Evolutionary conservation across 2,329 filamentous ascomycete species (phyloP).

Genomic region (Hypoxylon sp.): DNA sequence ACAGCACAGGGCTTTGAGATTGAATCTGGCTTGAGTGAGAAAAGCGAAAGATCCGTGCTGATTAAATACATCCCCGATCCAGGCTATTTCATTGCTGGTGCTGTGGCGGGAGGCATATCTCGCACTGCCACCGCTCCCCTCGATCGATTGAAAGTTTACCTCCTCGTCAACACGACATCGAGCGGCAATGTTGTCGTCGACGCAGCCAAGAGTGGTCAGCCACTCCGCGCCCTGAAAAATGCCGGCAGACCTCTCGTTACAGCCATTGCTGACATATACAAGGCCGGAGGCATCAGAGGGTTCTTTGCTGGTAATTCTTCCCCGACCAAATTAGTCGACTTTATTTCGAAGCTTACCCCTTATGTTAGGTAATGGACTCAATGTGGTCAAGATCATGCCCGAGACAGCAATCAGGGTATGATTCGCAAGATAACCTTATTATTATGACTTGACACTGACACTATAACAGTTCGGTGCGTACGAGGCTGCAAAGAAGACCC

Average conservation of each 20-base stretch:
- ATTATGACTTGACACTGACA: conserved; percentile 35
- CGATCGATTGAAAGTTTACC: conserved; percentile 96
- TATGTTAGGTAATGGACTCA: conserved; percentile 88
- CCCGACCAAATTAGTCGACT: neutral
- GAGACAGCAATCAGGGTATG: conserved; percentile 90
- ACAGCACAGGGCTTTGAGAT: conserved; percentile 49
- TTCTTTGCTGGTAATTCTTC: conserved; percentile 85
- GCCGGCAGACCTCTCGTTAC: conserved; percentile 78
- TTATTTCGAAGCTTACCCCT: conserved; percentile 26
- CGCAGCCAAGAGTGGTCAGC: conserved; percentile 78
- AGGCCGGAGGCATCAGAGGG: conserved; percentile 86
- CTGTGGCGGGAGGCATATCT: conserved; percentile 92
- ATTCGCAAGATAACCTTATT: conserved; percentile 15
- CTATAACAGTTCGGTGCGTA: conserved; percentile 85
- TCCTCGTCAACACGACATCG: conserved; percentile 88
- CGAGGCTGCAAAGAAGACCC: conserved; percentile 90
- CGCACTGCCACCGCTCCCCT: conserved; percentile 95
- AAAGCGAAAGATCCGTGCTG: conserved; percentile 66
- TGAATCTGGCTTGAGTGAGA: conserved; percentile 55
- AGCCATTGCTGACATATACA: conserved; percentile 85
- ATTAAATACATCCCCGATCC: conserved; percentile 82
- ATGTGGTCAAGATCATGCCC: conserved; percentile 98
- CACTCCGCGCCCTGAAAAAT: conserved; percentile 74
- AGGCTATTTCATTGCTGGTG: conserved; percentile 99
- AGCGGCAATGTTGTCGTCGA: conserved; percentile 69